phyloP scores from a whole-genome alignment of 2,329 filamentous ascomycete species.

The Neospermospora avenae region DNA sequence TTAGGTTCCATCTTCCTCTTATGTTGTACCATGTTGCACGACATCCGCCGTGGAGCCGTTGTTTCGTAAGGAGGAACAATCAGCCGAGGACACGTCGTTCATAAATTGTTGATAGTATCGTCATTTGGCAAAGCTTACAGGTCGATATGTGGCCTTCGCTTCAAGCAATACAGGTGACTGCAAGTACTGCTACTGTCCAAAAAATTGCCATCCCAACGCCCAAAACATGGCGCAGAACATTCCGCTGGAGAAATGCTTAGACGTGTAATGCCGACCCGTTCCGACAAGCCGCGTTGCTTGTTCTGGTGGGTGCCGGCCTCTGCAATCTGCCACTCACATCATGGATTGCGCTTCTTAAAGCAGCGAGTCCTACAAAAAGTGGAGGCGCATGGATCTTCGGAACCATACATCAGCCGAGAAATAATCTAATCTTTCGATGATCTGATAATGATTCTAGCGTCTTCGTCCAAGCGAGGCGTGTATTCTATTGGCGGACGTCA shows the following conservation, averaged over 20 bases:
- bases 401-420: not conserved
- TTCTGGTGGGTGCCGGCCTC: not conserved
- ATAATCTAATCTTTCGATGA: constrained; percentile 6
- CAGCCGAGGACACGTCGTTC: not conserved
- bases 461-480: not conserved
- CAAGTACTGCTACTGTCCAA: too few species aligned
- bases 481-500: not conserved
- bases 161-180: too few species aligned
- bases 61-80: not conserved
- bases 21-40: not conserved
- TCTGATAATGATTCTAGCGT: constrained; percentile 1
- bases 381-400: not conserved
- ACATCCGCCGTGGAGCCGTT: not conserved
- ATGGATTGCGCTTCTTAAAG: not conserved
- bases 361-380: not conserved
- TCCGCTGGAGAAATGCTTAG: not conserved
- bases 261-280: constrained; percentile 1
- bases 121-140: not conserved
- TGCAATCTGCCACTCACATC: not conserved
- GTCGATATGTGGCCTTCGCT: too few species aligned
- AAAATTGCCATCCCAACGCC: too few species aligned
- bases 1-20: not conserved
- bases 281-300: not conserved
- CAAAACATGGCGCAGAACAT: not conserved
- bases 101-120: not conserved